Evolutionary conservation across 768 basidiomycete species (phyloP).

Genomic region (Tephrocybe sp.): DNA sequence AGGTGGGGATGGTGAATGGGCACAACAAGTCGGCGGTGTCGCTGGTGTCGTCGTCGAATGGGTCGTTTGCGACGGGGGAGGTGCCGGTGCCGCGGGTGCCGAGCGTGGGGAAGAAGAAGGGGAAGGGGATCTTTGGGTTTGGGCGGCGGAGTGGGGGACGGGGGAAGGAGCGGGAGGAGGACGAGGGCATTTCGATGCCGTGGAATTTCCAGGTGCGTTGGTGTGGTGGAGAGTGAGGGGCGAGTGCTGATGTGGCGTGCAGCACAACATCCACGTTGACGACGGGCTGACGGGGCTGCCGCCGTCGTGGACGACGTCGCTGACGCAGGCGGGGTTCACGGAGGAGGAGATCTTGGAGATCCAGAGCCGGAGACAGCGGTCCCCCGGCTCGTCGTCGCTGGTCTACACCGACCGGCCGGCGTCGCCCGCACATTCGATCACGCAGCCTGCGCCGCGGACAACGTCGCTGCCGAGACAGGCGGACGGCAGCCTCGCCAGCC

Average conservation of each 20-base stretch:
- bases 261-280: constrained; percentile 82
- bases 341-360: constrained; percentile 71
- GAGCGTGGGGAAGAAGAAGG: constrained; percentile 34
- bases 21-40: constrained; percentile 36
- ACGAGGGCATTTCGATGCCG: constrained; percentile 65
- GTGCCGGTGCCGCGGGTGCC: constrained; percentile 10
- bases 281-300: constrained; percentile 71
- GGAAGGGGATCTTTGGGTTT: constrained; percentile 42
- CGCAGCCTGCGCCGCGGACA: constrained; percentile 31
- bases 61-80: background rate
- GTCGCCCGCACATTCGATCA: constrained; percentile 29
- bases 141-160: constrained; percentile 31
- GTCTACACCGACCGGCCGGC: constrained; percentile 36
- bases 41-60: constrained; percentile 33
- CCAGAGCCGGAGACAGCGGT: constrained; percentile 43
- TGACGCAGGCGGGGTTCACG: constrained; percentile 60
- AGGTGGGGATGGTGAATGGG: constrained; percentile 26
- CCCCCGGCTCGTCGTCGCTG: constrained; percentile 27
- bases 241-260: constrained; percentile 1
- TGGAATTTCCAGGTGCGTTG: constrained; percentile 72
- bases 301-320: constrained; percentile 68
- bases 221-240: background rate
- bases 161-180: constrained; percentile 35
- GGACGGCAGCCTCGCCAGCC: background rate
- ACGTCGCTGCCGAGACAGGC: constrained; percentile 35